Base-by-base conservation (phyloP, 805 yeast genomes). In the Metschnikowia baotianmanensis region DNA sequence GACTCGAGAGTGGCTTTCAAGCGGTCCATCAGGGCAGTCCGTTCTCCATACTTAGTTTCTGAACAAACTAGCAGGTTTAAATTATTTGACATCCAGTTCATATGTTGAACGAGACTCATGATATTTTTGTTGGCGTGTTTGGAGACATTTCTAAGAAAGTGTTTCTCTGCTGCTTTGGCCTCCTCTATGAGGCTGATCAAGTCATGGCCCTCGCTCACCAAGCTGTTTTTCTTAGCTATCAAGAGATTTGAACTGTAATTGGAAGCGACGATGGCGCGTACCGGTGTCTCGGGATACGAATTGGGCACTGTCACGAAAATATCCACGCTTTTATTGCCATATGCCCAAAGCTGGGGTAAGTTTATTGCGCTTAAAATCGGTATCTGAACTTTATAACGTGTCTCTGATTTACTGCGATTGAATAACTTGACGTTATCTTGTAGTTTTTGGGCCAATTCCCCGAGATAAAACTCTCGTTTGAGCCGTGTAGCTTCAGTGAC, bases 61-160 rank as follows among this genome's bases (percentile, higher is more conserved):
- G 36, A 26, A 15, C 22, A 24, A 27, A 40, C 41, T 5, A 45
- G 33, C 32, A 30, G 35, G n/a, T 38, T 26, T 27, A 47, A 22
- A 18, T 64, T 57, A 39, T 63, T 65, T 10, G 59, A 48, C 4
- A 68, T 34, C 57, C 63, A 60, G 48, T 67, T 67, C 41, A 66
- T 36, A 12, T 54, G 49, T 10, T 49, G 46, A n/a, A 65, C 57
- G 18, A 68, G 48, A 3, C 38, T 51, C 15, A 47, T 18, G 23
- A 13, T 24, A 5, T 20, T 39, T 6, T 40, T 34, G 7, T 38
- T 45, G 30, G 59, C 56, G 19, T 48, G 52, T 5, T 21, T 28
- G 17, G 46, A 38, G 15, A 62, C 48, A 42, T 66, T 65, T 4
- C 31, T 34, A 8, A 42, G 36, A 18, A 69, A 52, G 27, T 59